Base-by-base conservation (phyloP, 2,329 filamentous ascomycete genomes). In the Apiospora aurea region DNA sequence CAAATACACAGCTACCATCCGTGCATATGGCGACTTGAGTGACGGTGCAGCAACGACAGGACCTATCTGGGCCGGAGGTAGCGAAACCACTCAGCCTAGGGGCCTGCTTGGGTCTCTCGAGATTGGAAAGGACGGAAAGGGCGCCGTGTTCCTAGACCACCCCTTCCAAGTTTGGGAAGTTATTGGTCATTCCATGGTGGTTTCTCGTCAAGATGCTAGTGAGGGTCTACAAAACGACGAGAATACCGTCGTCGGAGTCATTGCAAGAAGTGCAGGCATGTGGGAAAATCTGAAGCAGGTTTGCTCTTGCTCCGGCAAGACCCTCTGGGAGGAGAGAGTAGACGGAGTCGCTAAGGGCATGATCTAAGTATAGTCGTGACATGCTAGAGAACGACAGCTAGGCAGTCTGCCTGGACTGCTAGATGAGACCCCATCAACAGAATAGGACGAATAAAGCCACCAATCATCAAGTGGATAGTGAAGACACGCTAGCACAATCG, bases 281-380 rank as follows among this genome's bases (percentile, higher is more conserved):
- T 99, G 96, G 96, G 96, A 98, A 82, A 97, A 99, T 78, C 94
- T 98, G 81, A 99, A 98, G 88, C 97, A 94, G 66, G 96, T 99
- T 7, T 99, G 96, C 82, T 97, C 95, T 67, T 99, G 96, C 83
- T 97, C 95, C 49, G 96, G 96, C 4, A 98, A 98, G 90, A 98
- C 95, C 71, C 90, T 99, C 14, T 99, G 96, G 96, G 93, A 99
- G 83, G 96, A 99, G 87, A 90, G 96, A 77, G 92, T 92, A 83
- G 95, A 98, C 79, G 94, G 97, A 84, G 91, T 95, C 57, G 87
- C 89, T 76, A 95, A 94, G 84, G 96, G 96, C 2, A 98, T 99
- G 94, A 85, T 96, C 77, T 98, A 82, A 90, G 57, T 34, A 14
- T 18, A 38, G 16, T 4, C 34, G 34, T 21, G 41, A 18, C 18